A percentile compares a stretch with the other conserved stretches of the same genome.
Conservation (phyloP, 164 flowering plant genomes). For the Vitis riparia region DNA sequence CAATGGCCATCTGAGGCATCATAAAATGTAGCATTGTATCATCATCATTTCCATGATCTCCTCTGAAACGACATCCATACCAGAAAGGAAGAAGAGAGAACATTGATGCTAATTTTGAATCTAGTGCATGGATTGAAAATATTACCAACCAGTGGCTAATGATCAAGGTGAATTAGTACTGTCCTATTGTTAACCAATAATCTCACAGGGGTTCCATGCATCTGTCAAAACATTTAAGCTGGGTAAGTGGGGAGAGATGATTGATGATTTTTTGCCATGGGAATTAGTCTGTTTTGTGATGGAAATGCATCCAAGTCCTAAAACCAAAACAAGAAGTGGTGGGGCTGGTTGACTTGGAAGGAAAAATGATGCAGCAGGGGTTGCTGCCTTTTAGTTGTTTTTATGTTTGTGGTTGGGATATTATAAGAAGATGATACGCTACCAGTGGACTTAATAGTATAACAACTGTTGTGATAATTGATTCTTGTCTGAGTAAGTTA, state of each 20-base stretch:
- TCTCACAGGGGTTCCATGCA: too few species aligned
- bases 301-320: neutral
- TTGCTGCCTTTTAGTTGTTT: neutral
- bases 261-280: neutral
- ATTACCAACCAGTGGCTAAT: too few species aligned
- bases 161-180: too few species aligned
- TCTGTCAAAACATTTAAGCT: too few species aligned
- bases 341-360: slow-evolving; percentile 2
- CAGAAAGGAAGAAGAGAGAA: neutral
- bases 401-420: neutral
- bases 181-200: too few species aligned
- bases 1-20: too few species aligned
- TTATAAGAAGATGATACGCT: neutral
- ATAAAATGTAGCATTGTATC: neutral
- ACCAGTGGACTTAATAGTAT: neutral
- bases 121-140: too few species aligned
- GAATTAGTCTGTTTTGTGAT: neutral
- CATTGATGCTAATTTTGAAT: neutral
- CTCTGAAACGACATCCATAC: neutral
- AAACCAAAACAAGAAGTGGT: neutral
- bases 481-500: neutral
- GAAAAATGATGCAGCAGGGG: neutral
- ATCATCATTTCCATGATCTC: neutral
- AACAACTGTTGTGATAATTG: neutral
- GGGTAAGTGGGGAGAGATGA: neutral